These are phyloP conservation scores for Trichophyton verrucosum DNA, from an alignment of 2,329 filamentous ascomycete species.

Conservation along the genomic window DNA sequence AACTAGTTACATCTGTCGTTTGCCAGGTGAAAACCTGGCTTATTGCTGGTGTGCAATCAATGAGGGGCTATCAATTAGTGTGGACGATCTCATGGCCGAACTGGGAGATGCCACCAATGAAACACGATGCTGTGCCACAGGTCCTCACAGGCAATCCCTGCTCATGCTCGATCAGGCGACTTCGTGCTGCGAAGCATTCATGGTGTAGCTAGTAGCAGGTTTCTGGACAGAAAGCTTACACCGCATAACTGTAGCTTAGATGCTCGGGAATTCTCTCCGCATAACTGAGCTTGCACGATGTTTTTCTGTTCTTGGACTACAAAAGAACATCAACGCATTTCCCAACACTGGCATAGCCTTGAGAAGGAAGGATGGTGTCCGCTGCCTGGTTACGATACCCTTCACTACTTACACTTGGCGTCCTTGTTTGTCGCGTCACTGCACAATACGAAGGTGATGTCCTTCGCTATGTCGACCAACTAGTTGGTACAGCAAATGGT, in stretches of 20 bases:
- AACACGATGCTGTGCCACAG: neutral
- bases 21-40: neutral
- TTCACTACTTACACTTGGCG: neutral
- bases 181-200: too few species aligned
- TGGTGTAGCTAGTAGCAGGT: too few species aligned
- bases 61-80: neutral
- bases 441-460: neutral
- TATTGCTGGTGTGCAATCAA: neutral
- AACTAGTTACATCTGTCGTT: neutral
- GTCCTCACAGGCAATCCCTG: neutral
- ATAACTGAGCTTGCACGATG: neutral
- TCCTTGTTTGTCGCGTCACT: neutral
- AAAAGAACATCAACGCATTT: neutral
- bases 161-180: neutral
- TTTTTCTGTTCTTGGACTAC: neutral
- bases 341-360: neutral
- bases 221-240: neutral
- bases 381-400: neutral
- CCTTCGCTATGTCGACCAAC: slow-evolving; percentile 36
- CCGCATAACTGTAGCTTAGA: neutral
- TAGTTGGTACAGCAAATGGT: slow-evolving; percentile 44
- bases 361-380: neutral
- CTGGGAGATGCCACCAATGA: neutral
- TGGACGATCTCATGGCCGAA: neutral
- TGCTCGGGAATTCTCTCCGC: neutral